These are phyloP conservation scores for Corymbia citriodora DNA, from an alignment of 441 rosid species.

Conservation along the genomic window DNA sequence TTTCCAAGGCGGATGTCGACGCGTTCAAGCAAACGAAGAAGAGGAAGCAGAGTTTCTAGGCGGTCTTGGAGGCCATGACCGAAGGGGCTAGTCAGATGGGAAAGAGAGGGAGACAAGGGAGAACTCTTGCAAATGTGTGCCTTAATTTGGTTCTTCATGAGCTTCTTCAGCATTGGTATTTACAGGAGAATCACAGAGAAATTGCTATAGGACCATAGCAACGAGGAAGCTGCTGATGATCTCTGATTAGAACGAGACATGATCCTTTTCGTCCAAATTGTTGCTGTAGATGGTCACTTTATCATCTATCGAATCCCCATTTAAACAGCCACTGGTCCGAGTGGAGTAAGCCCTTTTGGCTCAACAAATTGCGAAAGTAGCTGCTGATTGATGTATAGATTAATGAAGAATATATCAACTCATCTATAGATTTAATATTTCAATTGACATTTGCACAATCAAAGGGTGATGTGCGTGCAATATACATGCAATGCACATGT, in stretches of 20 bases:
- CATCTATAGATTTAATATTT: no score
- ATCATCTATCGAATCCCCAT: no score
- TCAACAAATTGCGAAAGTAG: no score
- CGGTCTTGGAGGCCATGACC: not conserved
- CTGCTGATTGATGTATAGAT: no score
- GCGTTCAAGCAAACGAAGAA: not conserved
- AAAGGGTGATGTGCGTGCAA: no score
- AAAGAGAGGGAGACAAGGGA: not conserved
- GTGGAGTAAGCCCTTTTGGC: no score
- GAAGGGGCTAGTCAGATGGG: not conserved
- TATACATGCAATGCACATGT: no score
- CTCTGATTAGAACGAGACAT: not conserved
- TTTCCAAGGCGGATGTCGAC: not conserved
- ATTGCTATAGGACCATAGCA: not conserved
- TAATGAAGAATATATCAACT: no score
- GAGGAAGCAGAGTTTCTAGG: not conserved
- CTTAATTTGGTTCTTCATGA: not conserved
- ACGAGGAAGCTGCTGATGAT: not conserved
- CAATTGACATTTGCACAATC: no score
- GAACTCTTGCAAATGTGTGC: not conserved
- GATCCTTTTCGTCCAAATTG: no score
- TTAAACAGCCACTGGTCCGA: no score
- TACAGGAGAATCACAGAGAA: not conserved
- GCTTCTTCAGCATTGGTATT: not conserved
- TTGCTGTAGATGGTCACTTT: no score